Conservation (phyloP, 768 basidiomycete genomes). For the Hygrophorus russula region DNA sequence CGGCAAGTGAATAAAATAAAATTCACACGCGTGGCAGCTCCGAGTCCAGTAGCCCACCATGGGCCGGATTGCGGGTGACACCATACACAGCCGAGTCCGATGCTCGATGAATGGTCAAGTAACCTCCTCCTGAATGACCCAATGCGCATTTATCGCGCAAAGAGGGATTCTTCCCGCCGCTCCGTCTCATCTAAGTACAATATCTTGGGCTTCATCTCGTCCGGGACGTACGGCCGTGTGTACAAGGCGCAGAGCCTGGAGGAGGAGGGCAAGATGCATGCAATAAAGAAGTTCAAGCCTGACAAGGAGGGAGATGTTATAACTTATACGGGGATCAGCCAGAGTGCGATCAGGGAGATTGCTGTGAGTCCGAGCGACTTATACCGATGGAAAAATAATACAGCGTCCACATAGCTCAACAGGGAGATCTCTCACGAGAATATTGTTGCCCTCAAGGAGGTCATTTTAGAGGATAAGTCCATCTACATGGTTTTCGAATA, state of each 20-base stretch:
- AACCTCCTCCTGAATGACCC: conserved; percentile 55
- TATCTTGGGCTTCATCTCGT: conserved; percentile 95
- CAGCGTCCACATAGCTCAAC: conserved; percentile 50
- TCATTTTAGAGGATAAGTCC: conserved; percentile 94
- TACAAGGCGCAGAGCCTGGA: conserved; percentile 88
- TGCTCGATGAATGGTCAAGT: conserved; percentile 25
- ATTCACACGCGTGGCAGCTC: background rate
- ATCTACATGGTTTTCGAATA: conserved; percentile 99
- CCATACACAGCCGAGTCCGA: background rate
- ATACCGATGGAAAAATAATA: background rate
- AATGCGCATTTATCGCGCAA: conserved; percentile 78
- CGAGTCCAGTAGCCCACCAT: background rate
- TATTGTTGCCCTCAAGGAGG: conserved; percentile 83
- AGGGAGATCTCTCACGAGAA: conserved; percentile 87
- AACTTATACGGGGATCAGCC: conserved; percentile 95
- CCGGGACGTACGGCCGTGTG: conserved; percentile 96
- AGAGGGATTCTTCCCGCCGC: conserved; percentile 57
- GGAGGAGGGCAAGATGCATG: conserved; percentile 62
- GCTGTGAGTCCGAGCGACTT: conserved; percentile 44
- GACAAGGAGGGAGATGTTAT: conserved; percentile 97
- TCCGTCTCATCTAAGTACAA: conserved; percentile 74
- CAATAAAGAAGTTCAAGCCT: conserved; percentile 99
- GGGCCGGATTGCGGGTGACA: background rate
- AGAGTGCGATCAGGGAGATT: conserved; percentile 95
- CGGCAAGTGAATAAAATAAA: background rate